Percentiles rank a stretch among this genome's conserved stretches.
Conservation (phyloP, 2,329 filamentous ascomycete species). For the Nigrospora osmanthi region DNA sequence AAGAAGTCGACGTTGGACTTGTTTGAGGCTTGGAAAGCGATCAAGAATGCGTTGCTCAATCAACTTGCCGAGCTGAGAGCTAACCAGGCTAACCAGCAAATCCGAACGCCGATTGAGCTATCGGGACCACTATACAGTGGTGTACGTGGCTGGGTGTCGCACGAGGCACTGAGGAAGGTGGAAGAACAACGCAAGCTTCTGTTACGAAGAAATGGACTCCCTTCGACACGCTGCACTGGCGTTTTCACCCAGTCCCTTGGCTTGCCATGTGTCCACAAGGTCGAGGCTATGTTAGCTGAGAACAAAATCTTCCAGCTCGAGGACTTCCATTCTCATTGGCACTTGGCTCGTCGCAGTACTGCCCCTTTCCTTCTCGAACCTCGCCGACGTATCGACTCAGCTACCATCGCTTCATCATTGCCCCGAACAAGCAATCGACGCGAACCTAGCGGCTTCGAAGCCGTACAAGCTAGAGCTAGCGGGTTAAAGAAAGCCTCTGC, state of each 20-base stretch:
- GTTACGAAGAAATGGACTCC: background rate
- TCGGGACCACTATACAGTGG: conserved; percentile 6
- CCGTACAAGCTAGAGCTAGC: background rate
- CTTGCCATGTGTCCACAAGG: conserved; percentile 4
- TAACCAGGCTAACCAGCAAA: conserved; percentile 8
- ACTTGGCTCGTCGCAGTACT: background rate
- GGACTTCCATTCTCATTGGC: conserved; percentile 3
- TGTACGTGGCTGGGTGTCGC: conserved; percentile 9
- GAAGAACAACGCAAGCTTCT: conserved; percentile 7
- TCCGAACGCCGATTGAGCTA: conserved; percentile 6
- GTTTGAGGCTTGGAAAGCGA: conserved; percentile 10
- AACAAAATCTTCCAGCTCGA: conserved; percentile 5
- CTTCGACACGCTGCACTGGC: conserved; percentile 4
- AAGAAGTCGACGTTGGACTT: conserved; percentile 9
- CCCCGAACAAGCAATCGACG: background rate
- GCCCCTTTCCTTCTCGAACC: background rate
- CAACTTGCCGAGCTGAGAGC: conserved; percentile 8
- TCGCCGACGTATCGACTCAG: background rate
- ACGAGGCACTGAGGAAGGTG: conserved; percentile 10
- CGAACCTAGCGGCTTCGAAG: background rate
- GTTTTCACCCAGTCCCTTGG: conserved; percentile 6
- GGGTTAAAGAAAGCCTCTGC: background rate
- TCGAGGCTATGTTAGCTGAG: conserved; percentile 4
- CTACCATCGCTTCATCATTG: background rate
- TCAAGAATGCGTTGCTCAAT: conserved; percentile 8